phyloP scores from a whole-genome alignment of 1,284 basidiomycete species.

The Apiotrichum sp. region DNA sequence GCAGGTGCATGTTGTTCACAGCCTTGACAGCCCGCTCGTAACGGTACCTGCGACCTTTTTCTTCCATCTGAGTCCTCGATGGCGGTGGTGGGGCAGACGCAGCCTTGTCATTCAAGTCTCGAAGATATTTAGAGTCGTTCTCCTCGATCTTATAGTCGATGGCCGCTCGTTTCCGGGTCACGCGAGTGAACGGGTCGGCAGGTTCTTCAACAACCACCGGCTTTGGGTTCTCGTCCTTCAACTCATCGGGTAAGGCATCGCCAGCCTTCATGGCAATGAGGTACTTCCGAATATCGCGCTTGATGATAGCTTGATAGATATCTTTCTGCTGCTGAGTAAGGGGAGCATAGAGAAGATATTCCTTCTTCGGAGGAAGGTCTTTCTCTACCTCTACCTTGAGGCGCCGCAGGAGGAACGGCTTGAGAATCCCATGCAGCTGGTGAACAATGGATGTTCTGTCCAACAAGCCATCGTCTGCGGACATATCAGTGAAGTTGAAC shows the following conservation, averaged over 20 bases:
- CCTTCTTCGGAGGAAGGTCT: conserved; percentile 75
- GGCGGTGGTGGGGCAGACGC: neutral
- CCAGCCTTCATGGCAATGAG: conserved; percentile 53
- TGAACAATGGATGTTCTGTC: conserved; percentile 59
- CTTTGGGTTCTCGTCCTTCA: neutral
- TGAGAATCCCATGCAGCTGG: conserved; percentile 82
- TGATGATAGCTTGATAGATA: conserved; percentile 72
- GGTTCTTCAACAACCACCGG: conserved; percentile 6
- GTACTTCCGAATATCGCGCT: conserved; percentile 60
- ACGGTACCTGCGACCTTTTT: conserved; percentile 46
- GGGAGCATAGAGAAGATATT: conserved; percentile 89
- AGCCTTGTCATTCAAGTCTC: conserved; percentile 53
- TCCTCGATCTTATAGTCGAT: conserved; percentile 53
- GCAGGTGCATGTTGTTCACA: conserved; percentile 84
- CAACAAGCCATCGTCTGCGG: conserved; percentile 49
- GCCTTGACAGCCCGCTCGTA: conserved; percentile 60
- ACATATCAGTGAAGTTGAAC: conserved; percentile 53
- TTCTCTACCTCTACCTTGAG: conserved; percentile 87
- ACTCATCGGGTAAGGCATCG: conserved; percentile 18
- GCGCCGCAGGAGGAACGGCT: conserved; percentile 88
- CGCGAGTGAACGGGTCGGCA: conserved; percentile 15
- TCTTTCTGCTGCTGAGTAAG: conserved; percentile 73
- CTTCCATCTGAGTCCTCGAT: neutral
- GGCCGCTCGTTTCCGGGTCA: conserved; percentile 38
- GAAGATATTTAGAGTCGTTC: conserved; percentile 64